These are phyloP conservation scores for Citrus trifoliata DNA, from an alignment of 345 rosid genomes.

Conservation along the genomic window DNA sequence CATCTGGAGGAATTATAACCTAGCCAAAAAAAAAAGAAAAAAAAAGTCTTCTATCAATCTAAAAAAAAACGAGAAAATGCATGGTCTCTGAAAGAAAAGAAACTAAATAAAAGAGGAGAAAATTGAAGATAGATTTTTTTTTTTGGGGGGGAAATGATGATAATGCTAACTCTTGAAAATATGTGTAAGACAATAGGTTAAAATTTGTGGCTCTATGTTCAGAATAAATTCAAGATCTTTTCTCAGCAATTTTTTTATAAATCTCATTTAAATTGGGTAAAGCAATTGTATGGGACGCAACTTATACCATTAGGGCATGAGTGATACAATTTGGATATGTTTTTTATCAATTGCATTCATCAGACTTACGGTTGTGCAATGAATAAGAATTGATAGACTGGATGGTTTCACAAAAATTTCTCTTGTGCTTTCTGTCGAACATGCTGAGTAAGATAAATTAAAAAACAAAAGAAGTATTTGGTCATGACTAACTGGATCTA, in stretches of 20 bases:
- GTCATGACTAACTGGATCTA: background rate
- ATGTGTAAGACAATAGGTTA: background rate
- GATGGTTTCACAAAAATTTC: background rate
- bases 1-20: slow-evolving; percentile 86
- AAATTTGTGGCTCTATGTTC: too few species aligned
- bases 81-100: background rate
- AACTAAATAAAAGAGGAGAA: background rate
- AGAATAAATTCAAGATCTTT: too few species aligned
- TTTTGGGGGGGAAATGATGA: background rate
- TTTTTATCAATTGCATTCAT: background rate
- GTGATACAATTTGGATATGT: background rate
- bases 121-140: background rate
- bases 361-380: background rate
- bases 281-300: background rate
- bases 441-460: background rate
- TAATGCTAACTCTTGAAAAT: background rate
- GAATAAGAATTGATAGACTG: background rate
- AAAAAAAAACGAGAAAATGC: background rate
- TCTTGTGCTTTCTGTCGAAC: background rate
- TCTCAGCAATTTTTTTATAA: too few species aligned
- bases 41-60: background rate
- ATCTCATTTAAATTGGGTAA: background rate
- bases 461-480: background rate
- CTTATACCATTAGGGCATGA: background rate
- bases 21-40: slow-evolving; percentile 11